phyloP scores from a whole-genome alignment of 805 yeast genomes.

The Saturnispora galanensis region DNA sequence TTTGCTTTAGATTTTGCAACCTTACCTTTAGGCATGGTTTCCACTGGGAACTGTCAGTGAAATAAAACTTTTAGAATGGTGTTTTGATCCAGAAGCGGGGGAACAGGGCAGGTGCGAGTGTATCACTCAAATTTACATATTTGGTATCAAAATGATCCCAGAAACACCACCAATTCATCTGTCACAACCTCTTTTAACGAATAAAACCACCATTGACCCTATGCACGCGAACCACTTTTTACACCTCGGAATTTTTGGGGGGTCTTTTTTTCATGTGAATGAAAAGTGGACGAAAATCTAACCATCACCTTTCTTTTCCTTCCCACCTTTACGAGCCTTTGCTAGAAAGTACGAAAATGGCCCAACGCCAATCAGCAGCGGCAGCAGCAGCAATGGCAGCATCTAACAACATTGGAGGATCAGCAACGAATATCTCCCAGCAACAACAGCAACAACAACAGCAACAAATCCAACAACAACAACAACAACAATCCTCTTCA shows the following conservation, averaged over 20 bases:
- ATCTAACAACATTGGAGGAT: slow-evolving; percentile 16
- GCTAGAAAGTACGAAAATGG: slow-evolving; percentile 1
- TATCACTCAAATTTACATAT: neutral
- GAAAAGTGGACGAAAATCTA: neutral
- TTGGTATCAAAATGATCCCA: neutral
- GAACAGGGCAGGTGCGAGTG: too few relatives aligned
- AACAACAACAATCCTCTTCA: slow-evolving; percentile 12
- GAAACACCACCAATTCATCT: too few relatives aligned
- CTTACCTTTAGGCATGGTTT: too few relatives aligned
- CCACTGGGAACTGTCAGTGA: too few relatives aligned
- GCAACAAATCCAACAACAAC: slow-evolving; percentile 6
- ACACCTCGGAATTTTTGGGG: too few relatives aligned
- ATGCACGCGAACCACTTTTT: too few relatives aligned
- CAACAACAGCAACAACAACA: slow-evolving; percentile 12
- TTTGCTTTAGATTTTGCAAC: slow-evolving; percentile 1
- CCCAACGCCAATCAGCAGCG: slow-evolving; percentile 21
- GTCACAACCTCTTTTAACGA: too few relatives aligned
- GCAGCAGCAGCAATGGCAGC: slow-evolving; percentile 30
- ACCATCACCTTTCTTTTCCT: neutral
- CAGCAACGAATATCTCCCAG: slow-evolving; percentile 5
- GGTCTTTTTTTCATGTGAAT: neutral
- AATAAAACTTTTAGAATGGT: too few relatives aligned
- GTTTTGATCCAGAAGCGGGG: too few relatives aligned
- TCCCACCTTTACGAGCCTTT: slow-evolving; percentile 3
- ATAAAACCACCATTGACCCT: too few relatives aligned